Percentiles rank a stretch among this genome's conserved stretches.
phyloP scores from a whole-genome alignment of 2,329 filamentous ascomycete species.

The Sporothrix pallida region DNA sequence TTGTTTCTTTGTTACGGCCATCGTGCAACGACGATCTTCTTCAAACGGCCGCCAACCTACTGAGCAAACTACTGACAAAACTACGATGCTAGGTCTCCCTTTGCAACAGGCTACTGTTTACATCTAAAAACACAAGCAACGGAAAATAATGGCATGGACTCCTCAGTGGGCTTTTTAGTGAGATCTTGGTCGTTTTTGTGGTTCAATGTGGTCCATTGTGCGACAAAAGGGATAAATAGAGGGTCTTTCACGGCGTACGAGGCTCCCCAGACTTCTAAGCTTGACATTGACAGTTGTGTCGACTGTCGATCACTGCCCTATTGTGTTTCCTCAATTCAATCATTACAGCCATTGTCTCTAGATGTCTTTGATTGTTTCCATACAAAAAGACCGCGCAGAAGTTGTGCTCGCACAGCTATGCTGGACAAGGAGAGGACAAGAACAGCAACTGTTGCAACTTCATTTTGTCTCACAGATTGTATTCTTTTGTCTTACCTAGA shows the following conservation, averaged over 20 bases:
- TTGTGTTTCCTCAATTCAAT: background rate
- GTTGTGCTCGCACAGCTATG: background rate
- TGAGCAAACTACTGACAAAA: too few species aligned
- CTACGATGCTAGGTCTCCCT: background rate
- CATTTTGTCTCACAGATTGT: background rate
- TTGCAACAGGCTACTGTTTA: background rate
- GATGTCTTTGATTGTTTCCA: background rate
- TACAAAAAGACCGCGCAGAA: background rate
- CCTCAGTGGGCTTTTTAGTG: background rate
- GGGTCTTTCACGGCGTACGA: background rate
- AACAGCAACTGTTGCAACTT: background rate
- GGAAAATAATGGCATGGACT: background rate
- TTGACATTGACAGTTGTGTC: background rate
- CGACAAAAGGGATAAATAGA: background rate
- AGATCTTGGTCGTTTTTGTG: too few species aligned
- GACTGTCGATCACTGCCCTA: background rate
- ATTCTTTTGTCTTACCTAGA: background rate
- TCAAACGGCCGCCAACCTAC: background rate
- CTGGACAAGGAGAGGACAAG: background rate
- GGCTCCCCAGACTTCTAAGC: background rate
- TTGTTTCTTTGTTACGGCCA: too few species aligned
- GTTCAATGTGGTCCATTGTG: background rate
- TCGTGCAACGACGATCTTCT: constrained; percentile 14
- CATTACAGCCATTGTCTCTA: background rate
- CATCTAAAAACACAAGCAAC: background rate